Base-by-base conservation (phyloP, 1,284 basidiomycete genomes). In the Coriolopsis trogii region DNA sequence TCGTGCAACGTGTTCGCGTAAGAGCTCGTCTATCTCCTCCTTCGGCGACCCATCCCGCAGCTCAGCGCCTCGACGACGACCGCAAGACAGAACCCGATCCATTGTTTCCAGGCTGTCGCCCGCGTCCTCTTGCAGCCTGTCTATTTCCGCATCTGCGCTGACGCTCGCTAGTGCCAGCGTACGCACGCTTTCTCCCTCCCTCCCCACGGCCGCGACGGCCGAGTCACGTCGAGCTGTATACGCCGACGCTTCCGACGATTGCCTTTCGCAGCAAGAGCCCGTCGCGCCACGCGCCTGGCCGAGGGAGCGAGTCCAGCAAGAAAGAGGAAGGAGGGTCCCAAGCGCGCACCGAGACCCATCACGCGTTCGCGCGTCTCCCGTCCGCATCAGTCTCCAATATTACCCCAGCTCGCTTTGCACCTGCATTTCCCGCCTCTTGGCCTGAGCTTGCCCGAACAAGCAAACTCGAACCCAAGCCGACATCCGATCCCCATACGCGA, bases 1-100 rank as follows among this genome's bases (percentile, higher is more conserved):
- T 46, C 56, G 46, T 51, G 53, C 50, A 55, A 55, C 57, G 57
- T 59, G 57, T 55, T 55, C 57, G 53, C 47, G 49, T 44, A 50
- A 9, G 31, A n/a, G 41, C 47, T 37, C 55, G 40, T 52, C 41
- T 49, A 45, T 45, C 46, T 46, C 49, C 53, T 26, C 41, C 48
- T 46, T 43, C 46, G 43, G 51, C 39, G 41, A 40, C 36, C 41
- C 36, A 25, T 48, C 42, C 46, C 54, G 41, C 53, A 41, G 38
- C 46, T 46, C 45, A 52, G 46, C 50, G 50, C 47, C 39, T n/a
- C n/a, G n/a, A n/a, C n/a, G n/a, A n/a, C 39, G 33, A n/a, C 45
- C 18, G 16, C 34, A 45, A 24, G 42, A 50, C 51, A 48, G 49
- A 28, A 33, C 23, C 45, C 49, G 49, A 49, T 38, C 18, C 33